Base-by-base conservation (phyloP, 805 yeast species). In the Tetrapisispora pingtungensis region DNA sequence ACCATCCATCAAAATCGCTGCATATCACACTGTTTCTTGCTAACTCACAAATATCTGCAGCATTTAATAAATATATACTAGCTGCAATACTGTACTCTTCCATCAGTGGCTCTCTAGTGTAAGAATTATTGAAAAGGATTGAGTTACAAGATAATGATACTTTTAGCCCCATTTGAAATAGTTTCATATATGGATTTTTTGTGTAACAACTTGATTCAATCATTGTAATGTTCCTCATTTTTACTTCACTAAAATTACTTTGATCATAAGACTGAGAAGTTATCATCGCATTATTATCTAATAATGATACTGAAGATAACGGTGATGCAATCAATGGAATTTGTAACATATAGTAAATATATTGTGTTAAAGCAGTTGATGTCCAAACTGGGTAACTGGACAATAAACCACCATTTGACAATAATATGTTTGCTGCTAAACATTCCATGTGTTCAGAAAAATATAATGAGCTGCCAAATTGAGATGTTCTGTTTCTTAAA, bases 41-140 rank as follows among this genome's bases (percentile, higher is more conserved):
- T 8, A 61, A 42, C 43, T 61, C 66, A 37, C 64, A 61, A 15
- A 61, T 39, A 44, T 61, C 66, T 5, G 64, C 62, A 1, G 64
- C 61, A 39, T 54, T 57, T 19, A 61, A 42, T 13, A 59, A 39
- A 41, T 60, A 56, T n/a, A 61, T 61, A 42, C 64, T 59, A 1
- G 66, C 66, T 4, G 66, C 66, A 12, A 61, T 64, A 44, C 66
- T 60, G 40, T 58, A 61, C 33, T 61, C 66, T 45, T 61, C 66
- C 20, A 61, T 56, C 7, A 59, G 45, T 1, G 66, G 66, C 41
- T 61, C 66, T 36, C 47, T 39, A 2, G 66, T 61, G 42, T 60
- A 61, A 2, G 64, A 61, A 17, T 57, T 57, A 42, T 60, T 61
- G 42, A 49, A 56, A 12, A 61, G 49, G 4, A 59, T 51, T 1